phyloP scores from a whole-genome alignment of 1,284 basidiomycete genomes.

The Ceratorhiza oryzae-sativae region DNA sequence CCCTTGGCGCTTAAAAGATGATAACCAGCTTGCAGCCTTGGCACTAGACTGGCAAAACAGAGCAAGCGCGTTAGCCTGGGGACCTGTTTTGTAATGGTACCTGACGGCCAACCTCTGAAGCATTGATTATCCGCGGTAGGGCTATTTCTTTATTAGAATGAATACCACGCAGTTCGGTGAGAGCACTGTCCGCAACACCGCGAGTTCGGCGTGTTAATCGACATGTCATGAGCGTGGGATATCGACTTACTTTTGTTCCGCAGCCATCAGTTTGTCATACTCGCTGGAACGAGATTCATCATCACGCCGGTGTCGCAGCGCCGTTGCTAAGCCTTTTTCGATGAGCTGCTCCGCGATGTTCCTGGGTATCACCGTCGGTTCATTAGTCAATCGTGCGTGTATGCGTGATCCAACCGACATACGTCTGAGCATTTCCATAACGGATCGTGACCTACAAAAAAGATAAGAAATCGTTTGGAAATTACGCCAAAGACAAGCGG shows the following conservation, averaged over 20 bases:
- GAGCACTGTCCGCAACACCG: slow-evolving; percentile 61
- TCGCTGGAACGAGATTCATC: slow-evolving; percentile 95
- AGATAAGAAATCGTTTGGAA: background rate
- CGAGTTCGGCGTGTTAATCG: slow-evolving; percentile 30
- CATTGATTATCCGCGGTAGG: slow-evolving; percentile 76
- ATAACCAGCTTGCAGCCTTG: slow-evolving; percentile 85
- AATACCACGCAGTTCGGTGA: slow-evolving; percentile 81
- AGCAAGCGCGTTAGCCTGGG: slow-evolving; percentile 37
- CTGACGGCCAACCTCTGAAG: slow-evolving; percentile 74
- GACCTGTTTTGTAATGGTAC: background rate
- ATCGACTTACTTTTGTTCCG: slow-evolving; percentile 80
- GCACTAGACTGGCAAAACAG: slow-evolving; percentile 61
- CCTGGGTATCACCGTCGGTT: slow-evolving; percentile 54
- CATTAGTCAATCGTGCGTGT: background rate
- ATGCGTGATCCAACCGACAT: slow-evolving; percentile 46
- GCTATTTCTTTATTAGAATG: slow-evolving; percentile 90
- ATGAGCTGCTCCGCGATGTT: slow-evolving; percentile 93
- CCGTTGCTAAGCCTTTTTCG: slow-evolving; percentile 89
- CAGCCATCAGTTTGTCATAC: slow-evolving; percentile 93
- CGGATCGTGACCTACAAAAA: slow-evolving; percentile 77
- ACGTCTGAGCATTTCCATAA: slow-evolving; percentile 80
- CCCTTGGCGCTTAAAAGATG: slow-evolving; percentile 90
- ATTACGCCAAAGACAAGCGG: background rate
- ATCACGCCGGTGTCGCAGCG: slow-evolving; percentile 90
- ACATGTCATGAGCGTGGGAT: background rate